A percentile compares a stretch with the other conserved stretches of the same genome.
phyloP scores from a whole-genome alignment of 2,329 filamentous ascomycete genomes.

The Penicillium verrucosum region DNA sequence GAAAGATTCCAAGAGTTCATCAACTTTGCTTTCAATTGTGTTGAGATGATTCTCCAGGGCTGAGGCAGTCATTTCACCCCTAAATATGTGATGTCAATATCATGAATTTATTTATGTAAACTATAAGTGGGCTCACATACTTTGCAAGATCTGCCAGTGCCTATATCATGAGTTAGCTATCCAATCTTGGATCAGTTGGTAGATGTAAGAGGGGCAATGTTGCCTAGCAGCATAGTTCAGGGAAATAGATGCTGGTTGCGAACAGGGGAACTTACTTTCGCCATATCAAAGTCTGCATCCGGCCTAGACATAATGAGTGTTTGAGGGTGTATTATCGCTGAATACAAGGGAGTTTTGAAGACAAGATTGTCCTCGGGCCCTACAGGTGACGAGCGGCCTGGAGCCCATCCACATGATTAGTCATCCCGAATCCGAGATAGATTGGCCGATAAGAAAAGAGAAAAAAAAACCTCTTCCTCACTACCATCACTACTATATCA shows the following conservation, averaged over 20 bases:
- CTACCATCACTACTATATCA: not conserved
- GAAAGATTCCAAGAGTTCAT: slow-evolving; percentile 29
- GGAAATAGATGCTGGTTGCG: not conserved
- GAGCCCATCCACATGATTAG: not conserved
- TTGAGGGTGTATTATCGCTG: not conserved
- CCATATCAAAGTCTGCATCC: not conserved
- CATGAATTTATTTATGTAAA: not conserved
- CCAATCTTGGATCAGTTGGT: not conserved
- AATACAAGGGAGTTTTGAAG: not conserved
- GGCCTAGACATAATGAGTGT: not conserved
- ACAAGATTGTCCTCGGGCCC: not conserved
- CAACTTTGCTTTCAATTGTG: slow-evolving; percentile 22
- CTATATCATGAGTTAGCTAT: slow-evolving; percentile 6
- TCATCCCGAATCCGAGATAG: not conserved
- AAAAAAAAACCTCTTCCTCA: slow-evolving; percentile 2
- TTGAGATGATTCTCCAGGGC: slow-evolving; percentile 20
- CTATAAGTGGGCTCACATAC: slow-evolving; percentile 3
- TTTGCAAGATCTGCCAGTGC: slow-evolving; percentile 21
- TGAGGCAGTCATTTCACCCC: slow-evolving; percentile 22
- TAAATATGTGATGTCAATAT: slow-evolving; percentile 5
- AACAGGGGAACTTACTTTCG: not conserved
- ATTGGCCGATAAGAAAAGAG: slow-evolving; percentile 3
- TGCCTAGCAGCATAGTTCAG: not conserved
- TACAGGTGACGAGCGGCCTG: not conserved
- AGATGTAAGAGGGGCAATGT: not conserved